phyloP scores from a whole-genome alignment of 2,329 filamentous ascomycete genomes.

The Clonostachys rosea region DNA sequence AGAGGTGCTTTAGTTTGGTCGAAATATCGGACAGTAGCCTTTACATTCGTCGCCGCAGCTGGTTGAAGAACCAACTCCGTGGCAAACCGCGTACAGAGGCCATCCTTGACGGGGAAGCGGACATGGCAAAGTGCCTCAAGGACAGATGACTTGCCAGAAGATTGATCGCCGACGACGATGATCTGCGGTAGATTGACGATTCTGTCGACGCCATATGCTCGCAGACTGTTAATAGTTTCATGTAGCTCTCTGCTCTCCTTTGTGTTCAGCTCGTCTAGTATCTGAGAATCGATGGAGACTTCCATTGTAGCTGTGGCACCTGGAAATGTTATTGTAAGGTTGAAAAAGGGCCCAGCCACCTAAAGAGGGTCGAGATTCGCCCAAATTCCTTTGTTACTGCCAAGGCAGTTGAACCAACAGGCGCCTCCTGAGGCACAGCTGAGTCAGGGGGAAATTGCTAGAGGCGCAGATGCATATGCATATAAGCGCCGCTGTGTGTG shows the following conservation, averaged over 20 bases:
- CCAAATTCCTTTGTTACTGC: too few species aligned
- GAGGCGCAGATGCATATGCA: too few species aligned
- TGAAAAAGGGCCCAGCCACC: too few species aligned
- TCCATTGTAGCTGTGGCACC: not conserved
- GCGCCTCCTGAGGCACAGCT: too few species aligned
- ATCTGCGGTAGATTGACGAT: slow-evolving; percentile 47
- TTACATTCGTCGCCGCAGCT: slow-evolving; percentile 22
- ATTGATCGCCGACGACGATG: slow-evolving; percentile 57
- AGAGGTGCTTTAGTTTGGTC: slow-evolving; percentile 9
- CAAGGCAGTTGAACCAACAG: too few species aligned
- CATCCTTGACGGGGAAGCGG: slow-evolving; percentile 50
- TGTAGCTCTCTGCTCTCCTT: slow-evolving; percentile 41
- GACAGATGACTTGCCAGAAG: slow-evolving; percentile 59
- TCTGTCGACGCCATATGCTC: slow-evolving; percentile 38
- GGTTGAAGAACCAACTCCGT: slow-evolving; percentile 53
- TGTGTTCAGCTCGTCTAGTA: slow-evolving; percentile 33
- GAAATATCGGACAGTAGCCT: slow-evolving; percentile 35
- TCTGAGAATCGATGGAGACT: slow-evolving; percentile 12
- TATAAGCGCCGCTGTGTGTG: too few species aligned
- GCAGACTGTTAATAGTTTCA: slow-evolving; percentile 46
- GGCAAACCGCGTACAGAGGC: slow-evolving; percentile 55
- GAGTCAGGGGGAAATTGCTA: too few species aligned
- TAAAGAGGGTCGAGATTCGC: too few species aligned
- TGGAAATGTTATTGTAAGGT: too few species aligned
- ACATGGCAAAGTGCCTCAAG: slow-evolving; percentile 60